A percentile compares a stretch with the other conserved stretches of the same genome.
These are phyloP conservation scores for Draba incana DNA, from an alignment of 345 rosid species.

Conservation along the genomic window DNA sequence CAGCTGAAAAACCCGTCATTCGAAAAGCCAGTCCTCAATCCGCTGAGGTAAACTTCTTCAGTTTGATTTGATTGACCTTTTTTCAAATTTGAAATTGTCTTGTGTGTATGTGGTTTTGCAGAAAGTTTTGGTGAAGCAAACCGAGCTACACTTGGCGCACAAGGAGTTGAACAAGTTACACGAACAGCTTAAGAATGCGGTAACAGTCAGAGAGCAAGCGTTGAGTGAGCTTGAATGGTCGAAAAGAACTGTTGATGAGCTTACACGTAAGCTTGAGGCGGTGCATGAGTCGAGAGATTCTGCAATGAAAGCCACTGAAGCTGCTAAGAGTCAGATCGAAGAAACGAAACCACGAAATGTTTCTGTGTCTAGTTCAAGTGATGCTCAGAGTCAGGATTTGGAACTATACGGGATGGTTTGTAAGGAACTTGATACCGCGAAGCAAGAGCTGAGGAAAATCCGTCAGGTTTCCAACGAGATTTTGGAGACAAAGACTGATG, in stretches of 20 bases:
- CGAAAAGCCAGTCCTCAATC: slow-evolving; percentile 70
- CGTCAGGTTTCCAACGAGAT: slow-evolving; percentile 66
- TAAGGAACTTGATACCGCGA: slow-evolving; percentile 70
- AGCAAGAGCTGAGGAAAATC: slow-evolving; percentile 75
- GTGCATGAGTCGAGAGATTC: slow-evolving; percentile 65
- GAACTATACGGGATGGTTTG: slow-evolving; percentile 59
- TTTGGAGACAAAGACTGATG: slow-evolving; percentile 58
- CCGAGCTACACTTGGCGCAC: slow-evolving; percentile 82
- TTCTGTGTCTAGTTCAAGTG: slow-evolving; percentile 45
- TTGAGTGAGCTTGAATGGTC: slow-evolving; percentile 76
- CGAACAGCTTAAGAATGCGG: slow-evolving; percentile 79
- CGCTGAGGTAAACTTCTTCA: slow-evolving; percentile 63
- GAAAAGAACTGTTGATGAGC: slow-evolving; percentile 68
- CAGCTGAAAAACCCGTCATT: slow-evolving; percentile 71
- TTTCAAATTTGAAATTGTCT: neutral
- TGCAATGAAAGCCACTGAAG: slow-evolving; percentile 65
- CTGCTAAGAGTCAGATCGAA: slow-evolving; percentile 63
- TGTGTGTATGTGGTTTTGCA: slow-evolving; percentile 45
- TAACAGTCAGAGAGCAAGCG: slow-evolving; percentile 71
- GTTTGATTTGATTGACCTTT: slow-evolving; percentile 8
- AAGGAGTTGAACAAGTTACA: slow-evolving; percentile 76
- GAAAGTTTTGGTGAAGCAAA: slow-evolving; percentile 82
- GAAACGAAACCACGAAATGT: slow-evolving; percentile 51
- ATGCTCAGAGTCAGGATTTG: slow-evolving; percentile 56
- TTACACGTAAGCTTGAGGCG: slow-evolving; percentile 57